phyloP scores from a whole-genome alignment of 2,329 filamentous ascomycete genomes.

The Pseudomassariella vexata region DNA sequence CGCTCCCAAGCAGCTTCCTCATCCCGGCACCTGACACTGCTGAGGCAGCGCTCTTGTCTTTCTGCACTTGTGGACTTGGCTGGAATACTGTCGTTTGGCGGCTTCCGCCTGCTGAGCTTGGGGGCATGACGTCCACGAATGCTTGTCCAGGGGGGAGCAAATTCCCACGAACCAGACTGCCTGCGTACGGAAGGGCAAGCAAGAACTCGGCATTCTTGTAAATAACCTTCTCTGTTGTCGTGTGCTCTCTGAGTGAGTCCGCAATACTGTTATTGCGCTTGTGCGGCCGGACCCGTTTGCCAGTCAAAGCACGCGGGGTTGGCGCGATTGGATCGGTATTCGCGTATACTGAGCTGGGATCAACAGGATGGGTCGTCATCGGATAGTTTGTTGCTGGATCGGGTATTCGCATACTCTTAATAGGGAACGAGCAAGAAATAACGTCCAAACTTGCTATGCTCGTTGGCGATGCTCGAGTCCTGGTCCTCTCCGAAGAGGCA shows the following conservation, averaged over 20 bases:
- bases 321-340: slow-evolving; percentile 46
- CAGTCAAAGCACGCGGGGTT: slow-evolving; percentile 51
- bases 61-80: slow-evolving; percentile 26
- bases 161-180: slow-evolving; percentile 82
- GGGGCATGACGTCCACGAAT: slow-evolving; percentile 63
- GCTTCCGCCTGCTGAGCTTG: slow-evolving; percentile 40
- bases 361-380: slow-evolving; percentile 50
- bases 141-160: slow-evolving; percentile 77
- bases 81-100: slow-evolving; percentile 50
- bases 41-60: slow-evolving; percentile 42
- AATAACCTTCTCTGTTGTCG: slow-evolving; percentile 39
- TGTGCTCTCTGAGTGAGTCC: slow-evolving; percentile 73
- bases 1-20: slow-evolving; percentile 79
- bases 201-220: slow-evolving; percentile 52
- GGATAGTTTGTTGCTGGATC: slow-evolving; percentile 35
- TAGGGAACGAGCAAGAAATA: slow-evolving; percentile 58
- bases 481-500: slow-evolving; percentile 23
- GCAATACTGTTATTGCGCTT: slow-evolving; percentile 84
- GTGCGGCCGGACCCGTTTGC: slow-evolving; percentile 61
- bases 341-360: slow-evolving; percentile 42
- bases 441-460: slow-evolving; percentile 57
- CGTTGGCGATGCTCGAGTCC: slow-evolving; percentile 46
- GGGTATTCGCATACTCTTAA: slow-evolving; percentile 37
- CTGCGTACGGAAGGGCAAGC: slow-evolving; percentile 63
- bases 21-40: slow-evolving; percentile 69